A percentile compares a stretch with the other conserved stretches of the same genome.
phyloP scores from a whole-genome alignment of 768 basidiomycete genomes.

The Phylloporus scabripes region DNA sequence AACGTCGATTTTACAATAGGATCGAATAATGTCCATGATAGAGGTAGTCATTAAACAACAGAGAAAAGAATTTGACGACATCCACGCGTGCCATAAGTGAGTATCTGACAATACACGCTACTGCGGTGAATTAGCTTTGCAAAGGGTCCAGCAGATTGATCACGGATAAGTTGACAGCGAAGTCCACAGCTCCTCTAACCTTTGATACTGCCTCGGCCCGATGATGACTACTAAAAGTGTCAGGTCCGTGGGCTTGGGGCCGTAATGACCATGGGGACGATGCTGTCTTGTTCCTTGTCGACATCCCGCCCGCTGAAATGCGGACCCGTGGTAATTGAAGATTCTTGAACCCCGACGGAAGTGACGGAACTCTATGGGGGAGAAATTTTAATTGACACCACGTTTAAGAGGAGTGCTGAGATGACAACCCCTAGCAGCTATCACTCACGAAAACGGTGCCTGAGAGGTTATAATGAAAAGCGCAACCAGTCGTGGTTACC shows the following conservation, averaged over 20 bases:
- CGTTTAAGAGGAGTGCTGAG: too few species aligned
- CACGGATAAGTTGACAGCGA: background rate
- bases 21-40: too few species aligned
- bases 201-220: background rate
- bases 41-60: background rate
- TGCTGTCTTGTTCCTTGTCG: too few species aligned
- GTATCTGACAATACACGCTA: background rate
- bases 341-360: too few species aligned
- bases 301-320: too few species aligned
- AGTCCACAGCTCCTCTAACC: background rate
- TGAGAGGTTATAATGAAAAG: background rate
- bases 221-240: background rate
- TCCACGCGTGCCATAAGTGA: background rate
- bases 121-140: background rate
- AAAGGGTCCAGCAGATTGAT: background rate
- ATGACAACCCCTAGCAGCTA: conserved; percentile 1
- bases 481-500: conserved; percentile 1
- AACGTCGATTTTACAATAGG: too few species aligned
- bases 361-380: too few species aligned
- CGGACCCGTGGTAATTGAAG: too few species aligned
- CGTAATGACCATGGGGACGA: background rate
- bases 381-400: too few species aligned
- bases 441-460: background rate
- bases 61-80: background rate
- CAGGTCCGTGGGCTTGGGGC: background rate